These are phyloP conservation scores for Daldinia sp. DNA, from an alignment of 2,329 filamentous ascomycete genomes.

Conservation along the genomic window DNA sequence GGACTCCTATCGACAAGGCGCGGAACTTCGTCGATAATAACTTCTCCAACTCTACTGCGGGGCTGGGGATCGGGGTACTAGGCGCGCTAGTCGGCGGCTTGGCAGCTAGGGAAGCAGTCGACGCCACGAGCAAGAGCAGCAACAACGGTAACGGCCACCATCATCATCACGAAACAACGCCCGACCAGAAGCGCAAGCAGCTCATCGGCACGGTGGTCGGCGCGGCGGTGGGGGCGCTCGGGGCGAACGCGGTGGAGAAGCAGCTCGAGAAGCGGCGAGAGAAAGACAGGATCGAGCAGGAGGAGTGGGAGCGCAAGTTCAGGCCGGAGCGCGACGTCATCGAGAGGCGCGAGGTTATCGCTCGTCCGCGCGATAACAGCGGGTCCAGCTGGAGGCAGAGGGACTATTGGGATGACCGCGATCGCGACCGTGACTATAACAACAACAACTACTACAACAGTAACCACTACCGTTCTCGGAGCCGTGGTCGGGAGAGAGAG, in stretches of 20 bases:
- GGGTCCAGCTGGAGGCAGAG: slow-evolving; percentile 30
- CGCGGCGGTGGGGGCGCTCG: slow-evolving; percentile 66
- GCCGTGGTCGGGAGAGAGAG: slow-evolving; percentile 45
- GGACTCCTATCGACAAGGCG: slow-evolving; percentile 57
- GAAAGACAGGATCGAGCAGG: slow-evolving; percentile 45
- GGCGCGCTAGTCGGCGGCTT: slow-evolving; percentile 67
- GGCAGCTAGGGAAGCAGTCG: slow-evolving; percentile 63
- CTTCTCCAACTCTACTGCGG: slow-evolving; percentile 62
- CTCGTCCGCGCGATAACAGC: slow-evolving; percentile 40
- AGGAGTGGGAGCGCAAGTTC: slow-evolving; percentile 47
- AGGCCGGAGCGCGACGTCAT: slow-evolving; percentile 31
- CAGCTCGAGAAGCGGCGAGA: slow-evolving; percentile 49
- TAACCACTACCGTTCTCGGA: slow-evolving; percentile 14
- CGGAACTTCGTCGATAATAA: slow-evolving; percentile 58
- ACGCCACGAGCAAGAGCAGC: slow-evolving; percentile 53
- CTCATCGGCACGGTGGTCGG: slow-evolving; percentile 65
- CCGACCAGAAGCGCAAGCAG: slow-evolving; percentile 52
- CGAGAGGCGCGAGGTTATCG: slow-evolving; percentile 45
- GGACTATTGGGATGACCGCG: slow-evolving; percentile 38
- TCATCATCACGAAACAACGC: slow-evolving; percentile 43
- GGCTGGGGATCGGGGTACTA: slow-evolving; percentile 64
- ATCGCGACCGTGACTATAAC: neutral
- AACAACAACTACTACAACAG: too few species aligned
- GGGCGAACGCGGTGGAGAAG: slow-evolving; percentile 58
- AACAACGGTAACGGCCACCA: slow-evolving; percentile 15